These are phyloP conservation scores for Oryza brachyantha DNA, from an alignment of 176 grass and related monocot species.

Conservation along the genomic window DNA sequence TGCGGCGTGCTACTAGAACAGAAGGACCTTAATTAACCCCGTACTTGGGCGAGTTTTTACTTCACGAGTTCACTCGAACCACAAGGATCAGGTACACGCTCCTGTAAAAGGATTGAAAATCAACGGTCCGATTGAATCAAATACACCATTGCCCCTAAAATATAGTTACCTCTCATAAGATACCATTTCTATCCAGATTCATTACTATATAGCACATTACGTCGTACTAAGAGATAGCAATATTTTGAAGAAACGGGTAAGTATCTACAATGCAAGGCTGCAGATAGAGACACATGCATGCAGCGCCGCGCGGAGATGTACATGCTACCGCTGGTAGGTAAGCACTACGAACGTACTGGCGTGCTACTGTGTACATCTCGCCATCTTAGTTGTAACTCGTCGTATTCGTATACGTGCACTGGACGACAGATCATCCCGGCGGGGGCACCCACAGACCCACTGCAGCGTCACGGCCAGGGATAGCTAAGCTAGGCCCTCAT, in stretches of 20 bases:
- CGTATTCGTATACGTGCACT: no score
- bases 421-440: not conserved
- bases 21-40: not conserved
- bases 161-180: no score
- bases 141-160: no score
- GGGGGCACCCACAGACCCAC: not conserved
- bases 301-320: not conserved
- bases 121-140: no score
- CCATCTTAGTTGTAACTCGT: not conserved
- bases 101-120: no score
- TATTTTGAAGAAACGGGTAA: no score
- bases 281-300: not conserved
- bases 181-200: no score
- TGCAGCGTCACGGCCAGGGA: not conserved
- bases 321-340: not conserved
- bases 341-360: not conserved
- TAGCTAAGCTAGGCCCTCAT: not conserved
- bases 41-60: not conserved
- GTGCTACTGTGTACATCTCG: not conserved
- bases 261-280: not conserved
- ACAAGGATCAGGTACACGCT: not conserved
- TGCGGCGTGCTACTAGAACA: not conserved
- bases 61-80: not conserved
- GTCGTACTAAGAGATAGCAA: no score
- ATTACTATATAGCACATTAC: no score